Evolutionary conservation across 176 grass and related monocot genomes (phyloP).

Genomic region (Zoysia pacifica): DNA sequence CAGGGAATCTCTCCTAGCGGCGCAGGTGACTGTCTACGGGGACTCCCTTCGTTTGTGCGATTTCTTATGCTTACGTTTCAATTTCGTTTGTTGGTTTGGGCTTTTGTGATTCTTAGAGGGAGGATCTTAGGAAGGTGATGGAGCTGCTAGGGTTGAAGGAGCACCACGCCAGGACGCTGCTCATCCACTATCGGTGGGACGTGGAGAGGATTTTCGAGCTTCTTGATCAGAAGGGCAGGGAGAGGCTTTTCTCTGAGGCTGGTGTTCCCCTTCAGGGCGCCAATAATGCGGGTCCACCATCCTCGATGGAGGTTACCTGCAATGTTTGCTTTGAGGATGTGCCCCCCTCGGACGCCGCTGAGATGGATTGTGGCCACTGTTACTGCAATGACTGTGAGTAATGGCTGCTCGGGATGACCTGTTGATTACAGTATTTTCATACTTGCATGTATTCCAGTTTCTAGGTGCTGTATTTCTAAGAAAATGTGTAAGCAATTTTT

Average conservation of each 20-base stretch:
- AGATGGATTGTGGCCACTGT: constrained; percentile 90
- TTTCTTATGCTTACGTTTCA: neutral
- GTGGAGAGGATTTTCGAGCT: constrained; percentile 96
- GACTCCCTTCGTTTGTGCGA: constrained; percentile 5
- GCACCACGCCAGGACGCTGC: constrained; percentile 86
- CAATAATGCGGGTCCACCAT: constrained; percentile 35
- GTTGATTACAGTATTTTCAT: constrained; percentile 15
- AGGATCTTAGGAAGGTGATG: constrained; percentile 95
- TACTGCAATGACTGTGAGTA: constrained; percentile 97
- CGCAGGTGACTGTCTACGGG: constrained; percentile 74
- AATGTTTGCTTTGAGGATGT: constrained; percentile 86
- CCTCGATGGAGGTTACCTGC: constrained; percentile 48
- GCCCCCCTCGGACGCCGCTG: constrained; percentile 35
- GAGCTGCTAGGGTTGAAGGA: constrained; percentile 78
- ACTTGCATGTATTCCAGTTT: constrained; percentile 1
- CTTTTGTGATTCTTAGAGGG: constrained; percentile 48
- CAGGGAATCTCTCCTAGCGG: constrained; percentile 77
- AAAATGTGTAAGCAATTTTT: neutral
- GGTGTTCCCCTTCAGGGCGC: constrained; percentile 56
- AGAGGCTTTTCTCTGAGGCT: constrained; percentile 76
- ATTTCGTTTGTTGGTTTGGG: constrained; percentile 18
- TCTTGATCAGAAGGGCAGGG: constrained; percentile 87
- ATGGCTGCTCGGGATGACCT: neutral
- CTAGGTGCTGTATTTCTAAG: constrained; percentile 12
- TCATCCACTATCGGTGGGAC: constrained; percentile 93